These are phyloP conservation scores for Penicillium steckii DNA, from an alignment of 495 filamentous ascomycete species.

Conservation along the genomic window DNA sequence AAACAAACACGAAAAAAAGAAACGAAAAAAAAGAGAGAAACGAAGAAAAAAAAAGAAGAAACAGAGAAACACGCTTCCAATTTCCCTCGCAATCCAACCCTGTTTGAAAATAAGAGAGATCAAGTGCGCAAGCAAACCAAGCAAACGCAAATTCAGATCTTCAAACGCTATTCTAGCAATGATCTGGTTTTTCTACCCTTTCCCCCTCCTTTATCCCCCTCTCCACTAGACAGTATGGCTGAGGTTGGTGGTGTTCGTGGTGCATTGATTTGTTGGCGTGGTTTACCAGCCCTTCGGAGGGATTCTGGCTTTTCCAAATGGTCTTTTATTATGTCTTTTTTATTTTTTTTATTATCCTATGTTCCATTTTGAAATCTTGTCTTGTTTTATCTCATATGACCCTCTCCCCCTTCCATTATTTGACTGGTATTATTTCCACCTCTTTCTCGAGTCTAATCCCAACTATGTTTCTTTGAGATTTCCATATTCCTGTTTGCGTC, in stretches of 20 bases:
- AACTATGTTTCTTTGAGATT: too few relatives aligned
- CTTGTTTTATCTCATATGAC: conserved; percentile 5
- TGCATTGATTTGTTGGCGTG: conserved; percentile 38
- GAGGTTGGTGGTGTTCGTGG: conserved; percentile 49
- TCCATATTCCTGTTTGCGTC: too few relatives aligned
- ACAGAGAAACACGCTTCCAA: not conserved
- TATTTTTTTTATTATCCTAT: conserved; percentile 23
- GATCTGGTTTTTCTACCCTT: conserved; percentile 32
- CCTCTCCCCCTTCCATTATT: too few relatives aligned
- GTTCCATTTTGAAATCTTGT: conserved; percentile 8
- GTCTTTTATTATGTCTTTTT: conserved; percentile 11
- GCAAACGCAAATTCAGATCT: conserved; percentile 33
- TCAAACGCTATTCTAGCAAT: conserved; percentile 28
- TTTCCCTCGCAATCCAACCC: not conserved
- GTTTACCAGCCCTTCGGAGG: conserved; percentile 12
- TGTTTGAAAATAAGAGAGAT: conserved; percentile 27
- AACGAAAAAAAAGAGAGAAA: conserved; percentile 10
- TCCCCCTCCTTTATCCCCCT: conserved; percentile 30
- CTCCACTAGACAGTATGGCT: conserved; percentile 39
- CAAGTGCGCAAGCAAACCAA: conserved; percentile 35
- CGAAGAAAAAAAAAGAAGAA: conserved; percentile 19
- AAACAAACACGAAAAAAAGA: not conserved
- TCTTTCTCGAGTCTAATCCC: too few relatives aligned
- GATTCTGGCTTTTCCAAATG: not conserved
- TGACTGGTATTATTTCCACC: too few relatives aligned